Evolutionary conservation across 108 stramenopile species (phyloP).

Genomic region (Skeletonema tropicum): DNA sequence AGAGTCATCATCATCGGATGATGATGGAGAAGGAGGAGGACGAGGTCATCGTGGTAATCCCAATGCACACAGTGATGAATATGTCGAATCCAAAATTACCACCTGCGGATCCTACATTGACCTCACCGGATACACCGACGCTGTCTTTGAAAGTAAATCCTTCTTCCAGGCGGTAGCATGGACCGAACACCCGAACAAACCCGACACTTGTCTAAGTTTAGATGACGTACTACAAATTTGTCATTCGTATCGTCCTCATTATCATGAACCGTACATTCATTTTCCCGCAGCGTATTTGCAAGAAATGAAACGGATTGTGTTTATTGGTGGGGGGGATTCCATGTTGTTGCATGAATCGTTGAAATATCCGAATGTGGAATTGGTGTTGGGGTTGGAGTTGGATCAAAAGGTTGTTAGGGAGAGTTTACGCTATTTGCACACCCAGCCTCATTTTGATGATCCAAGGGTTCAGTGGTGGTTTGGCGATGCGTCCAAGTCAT

Average conservation of each 20-base stretch:
- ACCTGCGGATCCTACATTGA: constrained; percentile 14
- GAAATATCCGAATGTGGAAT: constrained; percentile 48
- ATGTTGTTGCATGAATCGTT: constrained; percentile 58
- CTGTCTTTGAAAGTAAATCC: constrained; percentile 4
- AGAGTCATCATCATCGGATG: background rate
- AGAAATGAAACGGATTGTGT: constrained; percentile 21
- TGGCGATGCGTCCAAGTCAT: constrained; percentile 85
- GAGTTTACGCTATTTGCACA: constrained; percentile 32
- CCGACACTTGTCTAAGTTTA: constrained; percentile 21
- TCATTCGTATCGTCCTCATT: constrained; percentile 51
- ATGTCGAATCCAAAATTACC: too few relatives aligned
- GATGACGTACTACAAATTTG: constrained; percentile 49
- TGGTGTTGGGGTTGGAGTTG: constrained; percentile 50
- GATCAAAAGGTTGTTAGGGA: constrained; percentile 48
- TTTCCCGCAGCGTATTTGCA: constrained; percentile 40
- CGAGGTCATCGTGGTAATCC: constrained; percentile 21
- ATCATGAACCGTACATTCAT: constrained; percentile 55
- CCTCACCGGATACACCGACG: constrained; percentile 1
- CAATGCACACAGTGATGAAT: constrained; percentile 21
- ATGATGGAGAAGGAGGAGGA: constrained; percentile 12
- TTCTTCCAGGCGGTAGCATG: constrained; percentile 14
- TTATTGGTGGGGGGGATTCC: constrained; percentile 50
- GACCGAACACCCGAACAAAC: constrained; percentile 7
- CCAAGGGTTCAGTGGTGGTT: constrained; percentile 92
- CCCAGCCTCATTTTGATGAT: constrained; percentile 72